Evolutionary conservation across 306 rosid genomes (phyloP).

Genomic region (Dryas alaskensis): DNA sequence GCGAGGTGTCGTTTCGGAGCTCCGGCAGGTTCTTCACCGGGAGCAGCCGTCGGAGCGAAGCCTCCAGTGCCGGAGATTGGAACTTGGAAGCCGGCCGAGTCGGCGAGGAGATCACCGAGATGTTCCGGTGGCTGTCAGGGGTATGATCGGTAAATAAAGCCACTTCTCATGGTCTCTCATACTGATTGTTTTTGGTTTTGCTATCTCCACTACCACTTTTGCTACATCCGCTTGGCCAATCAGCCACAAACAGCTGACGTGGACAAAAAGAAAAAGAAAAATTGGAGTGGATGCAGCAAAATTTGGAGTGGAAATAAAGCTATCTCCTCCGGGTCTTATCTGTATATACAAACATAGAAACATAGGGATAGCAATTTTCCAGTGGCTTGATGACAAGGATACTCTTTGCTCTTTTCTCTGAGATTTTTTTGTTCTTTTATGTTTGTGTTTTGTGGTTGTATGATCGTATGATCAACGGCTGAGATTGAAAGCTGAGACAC

Average conservation of each 20-base stretch:
- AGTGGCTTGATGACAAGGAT: too few relatives aligned
- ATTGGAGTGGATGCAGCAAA: slow-evolving; percentile 18
- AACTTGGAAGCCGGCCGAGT: slow-evolving; percentile 56
- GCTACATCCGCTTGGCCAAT: neutral
- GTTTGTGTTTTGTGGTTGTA: too few relatives aligned
- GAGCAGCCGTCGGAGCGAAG: slow-evolving; percentile 70
- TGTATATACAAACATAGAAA: neutral
- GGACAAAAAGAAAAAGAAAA: neutral
- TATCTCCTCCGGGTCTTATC: neutral
- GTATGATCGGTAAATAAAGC: slow-evolving; percentile 53
- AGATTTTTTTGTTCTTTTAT: too few relatives aligned
- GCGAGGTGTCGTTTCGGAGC: slow-evolving; percentile 72
- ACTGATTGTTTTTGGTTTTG: neutral
- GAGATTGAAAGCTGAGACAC: too few relatives aligned
- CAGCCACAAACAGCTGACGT: neutral
- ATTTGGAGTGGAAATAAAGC: slow-evolving; percentile 17
- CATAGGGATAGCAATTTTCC: too few relatives aligned
- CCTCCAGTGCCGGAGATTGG: slow-evolving; percentile 42
- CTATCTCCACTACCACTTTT: neutral
- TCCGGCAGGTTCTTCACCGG: slow-evolving; percentile 72
- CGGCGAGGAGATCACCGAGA: slow-evolving; percentile 78
- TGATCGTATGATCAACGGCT: too few relatives aligned
- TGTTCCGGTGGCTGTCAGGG: slow-evolving; percentile 94
- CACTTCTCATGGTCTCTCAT: too few relatives aligned
- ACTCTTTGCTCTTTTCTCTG: too few relatives aligned